Conservation (phyloP, 202 grass and related monocot genomes). For the Schoenoplectus tabernaemontani region DNA sequence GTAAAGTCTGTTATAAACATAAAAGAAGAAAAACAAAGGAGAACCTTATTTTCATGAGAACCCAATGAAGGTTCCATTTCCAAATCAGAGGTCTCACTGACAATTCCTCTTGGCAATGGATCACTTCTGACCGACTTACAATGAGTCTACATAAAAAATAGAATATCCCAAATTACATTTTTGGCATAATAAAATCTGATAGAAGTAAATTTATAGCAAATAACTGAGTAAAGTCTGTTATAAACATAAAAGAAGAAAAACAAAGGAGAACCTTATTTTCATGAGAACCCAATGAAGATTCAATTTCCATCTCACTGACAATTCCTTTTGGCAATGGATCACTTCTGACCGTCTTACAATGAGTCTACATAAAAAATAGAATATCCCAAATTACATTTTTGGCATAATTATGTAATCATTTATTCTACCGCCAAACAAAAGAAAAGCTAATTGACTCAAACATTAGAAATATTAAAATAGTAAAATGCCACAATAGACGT, state of each 20-base stretch:
- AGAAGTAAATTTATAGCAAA: not conserved
- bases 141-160: slow-evolving; percentile 31
- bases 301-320: slow-evolving; percentile 57
- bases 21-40: not conserved
- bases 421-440: not conserved
- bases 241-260: not conserved
- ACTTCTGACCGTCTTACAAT: slow-evolving; percentile 40
- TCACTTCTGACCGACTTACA: slow-evolving; percentile 49
- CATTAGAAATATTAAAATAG: not conserved
- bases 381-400: not conserved
- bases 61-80: slow-evolving; percentile 61
- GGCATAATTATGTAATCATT: not conserved
- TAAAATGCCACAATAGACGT: not conserved
- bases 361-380: slow-evolving; percentile 29
- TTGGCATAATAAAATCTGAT: not conserved
- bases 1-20: not conserved
- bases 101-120: slow-evolving; percentile 72
- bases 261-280: slow-evolving; percentile 18
- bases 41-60: slow-evolving; percentile 28
- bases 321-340: slow-evolving; percentile 79
- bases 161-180: not conserved
- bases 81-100: slow-evolving; percentile 56
- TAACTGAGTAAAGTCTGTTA: not conserved
- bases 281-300: slow-evolving; percentile 46
- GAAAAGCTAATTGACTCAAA: not conserved